Evolutionary conservation across 106 monocot species (phyloP), one percentile per base, ranked within the genome.

Genomic region (Phalaenopsis equestris): DNA sequence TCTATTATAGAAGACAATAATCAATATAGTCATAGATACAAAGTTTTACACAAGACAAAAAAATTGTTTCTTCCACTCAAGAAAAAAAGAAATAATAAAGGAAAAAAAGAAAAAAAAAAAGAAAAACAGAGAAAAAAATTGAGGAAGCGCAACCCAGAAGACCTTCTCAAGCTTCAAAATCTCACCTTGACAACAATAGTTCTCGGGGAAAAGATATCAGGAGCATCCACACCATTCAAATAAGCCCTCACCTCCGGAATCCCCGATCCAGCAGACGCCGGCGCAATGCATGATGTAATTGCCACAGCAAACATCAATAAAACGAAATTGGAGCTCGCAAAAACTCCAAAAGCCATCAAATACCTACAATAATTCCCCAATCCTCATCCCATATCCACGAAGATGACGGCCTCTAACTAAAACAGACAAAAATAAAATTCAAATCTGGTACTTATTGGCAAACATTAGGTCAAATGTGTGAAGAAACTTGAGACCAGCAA

Each of bases 211-310:
- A 93, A 90, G 23, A 93, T 86, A 42, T 91, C 83, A 0, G 93
- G 88, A 1, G 93, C 88, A 78, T 96, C 95, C 0, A 96, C 95
- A 8, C 95, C 95, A 77, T 96, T 96, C 78, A 96, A 78, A 56
- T 96, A 96, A 18, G 93, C 95, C 86, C 89, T 96, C 72, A 96
- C 89, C 77, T 96, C 95, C 48, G 95, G 93, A 42, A 96, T 93
- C 43, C 95, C 95, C 3, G 95, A 91, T 55, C 95, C 95, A 10
- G 87, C 95, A 0, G 96, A 91, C 0, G 89, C 91, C 1, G 96
- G 91, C 8, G 96, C 86, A 56, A 91, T 42, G 67, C 72, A 89
- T 1, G 88, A 81, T 23, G 93, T 93, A 70, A 96, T 89, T 46
- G 79, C 65, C 41, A 91, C 79, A 15, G 96, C 86, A 19, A 91